A percentile compares a stretch with the other conserved stretches of the same genome.
Evolutionary conservation across 257 asterid genomes (phyloP).

Genomic region (Solanum ossicruentum): DNA sequence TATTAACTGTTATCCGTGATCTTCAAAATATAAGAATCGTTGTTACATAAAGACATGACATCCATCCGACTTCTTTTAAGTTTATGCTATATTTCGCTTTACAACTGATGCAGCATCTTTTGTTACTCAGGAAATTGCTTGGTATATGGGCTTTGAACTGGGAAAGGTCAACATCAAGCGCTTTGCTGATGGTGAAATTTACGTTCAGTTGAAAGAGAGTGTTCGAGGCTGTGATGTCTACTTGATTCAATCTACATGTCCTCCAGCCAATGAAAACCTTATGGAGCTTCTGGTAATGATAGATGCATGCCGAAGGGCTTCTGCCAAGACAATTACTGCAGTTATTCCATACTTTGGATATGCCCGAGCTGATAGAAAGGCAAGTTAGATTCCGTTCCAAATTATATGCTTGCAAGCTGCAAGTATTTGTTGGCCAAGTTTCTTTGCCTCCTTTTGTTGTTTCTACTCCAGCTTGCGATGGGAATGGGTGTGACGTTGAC

Average conservation of each 20-base stretch:
- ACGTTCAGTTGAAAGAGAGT: slow-evolving; percentile 90
- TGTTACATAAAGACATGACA: background rate
- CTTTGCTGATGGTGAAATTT: slow-evolving; percentile 92
- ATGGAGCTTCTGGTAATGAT: slow-evolving; percentile 91
- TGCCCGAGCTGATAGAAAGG: slow-evolving; percentile 96
- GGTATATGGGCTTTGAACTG: slow-evolving; percentile 85
- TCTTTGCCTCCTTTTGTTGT: background rate
- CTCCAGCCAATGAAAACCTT: slow-evolving; percentile 84
- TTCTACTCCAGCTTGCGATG: background rate
- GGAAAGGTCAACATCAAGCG: slow-evolving; percentile 54
- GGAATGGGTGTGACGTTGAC: background rate
- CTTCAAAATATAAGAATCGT: background rate
- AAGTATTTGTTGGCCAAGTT: background rate
- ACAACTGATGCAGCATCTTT: slow-evolving; percentile 1
- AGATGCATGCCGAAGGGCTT: slow-evolving; percentile 95
- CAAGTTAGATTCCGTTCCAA: slow-evolving; percentile 3
- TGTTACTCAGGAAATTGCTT: slow-evolving; percentile 62
- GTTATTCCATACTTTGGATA: slow-evolving; percentile 91
- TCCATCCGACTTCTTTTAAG: background rate
- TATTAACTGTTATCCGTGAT: background rate
- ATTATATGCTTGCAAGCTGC: background rate
- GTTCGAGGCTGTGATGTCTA: slow-evolving; percentile 88
- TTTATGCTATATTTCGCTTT: background rate
- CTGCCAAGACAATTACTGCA: slow-evolving; percentile 78
- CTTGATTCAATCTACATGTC: slow-evolving; percentile 75